Evolutionary conservation across 768 basidiomycete species (phyloP).

Genomic region (Cyathus striatus): DNA sequence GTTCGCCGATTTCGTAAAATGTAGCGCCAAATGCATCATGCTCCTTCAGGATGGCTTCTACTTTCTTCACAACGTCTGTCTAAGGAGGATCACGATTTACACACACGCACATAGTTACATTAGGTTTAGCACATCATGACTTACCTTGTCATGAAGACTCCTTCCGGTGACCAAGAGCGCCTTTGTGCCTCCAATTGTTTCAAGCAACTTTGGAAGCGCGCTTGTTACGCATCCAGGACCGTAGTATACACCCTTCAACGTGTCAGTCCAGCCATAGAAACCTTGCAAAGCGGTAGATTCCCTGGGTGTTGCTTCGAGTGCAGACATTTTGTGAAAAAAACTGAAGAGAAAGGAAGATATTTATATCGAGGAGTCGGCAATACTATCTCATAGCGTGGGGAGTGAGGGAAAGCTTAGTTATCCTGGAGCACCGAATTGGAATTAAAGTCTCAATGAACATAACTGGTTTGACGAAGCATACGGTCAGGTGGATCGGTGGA

Average conservation of each 20-base stretch:
- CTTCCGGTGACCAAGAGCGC: constrained; percentile 71
- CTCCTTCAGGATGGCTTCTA: constrained; percentile 52
- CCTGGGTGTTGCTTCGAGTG: constrained; percentile 15
- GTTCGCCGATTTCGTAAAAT: constrained; percentile 71
- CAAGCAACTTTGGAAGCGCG: constrained; percentile 59
- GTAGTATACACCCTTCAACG: constrained; percentile 64
- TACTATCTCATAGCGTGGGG: too few species aligned
- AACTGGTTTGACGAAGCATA: too few species aligned
- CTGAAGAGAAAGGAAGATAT: too few species aligned
- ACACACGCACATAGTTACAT: not conserved
- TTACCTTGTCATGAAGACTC: constrained; percentile 60
- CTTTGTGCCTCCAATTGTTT: constrained; percentile 49
- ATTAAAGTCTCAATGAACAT: too few species aligned
- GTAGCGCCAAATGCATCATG: constrained; percentile 59
- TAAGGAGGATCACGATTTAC: constrained; percentile 13
- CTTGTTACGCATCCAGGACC: constrained; percentile 63
- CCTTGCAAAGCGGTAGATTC: constrained; percentile 34
- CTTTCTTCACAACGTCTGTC: constrained; percentile 57
- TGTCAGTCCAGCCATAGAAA: constrained; percentile 63
- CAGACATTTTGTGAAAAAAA: constrained; percentile 16
- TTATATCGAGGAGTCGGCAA: too few species aligned
- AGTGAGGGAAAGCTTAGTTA: not conserved
- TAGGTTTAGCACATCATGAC: not conserved
- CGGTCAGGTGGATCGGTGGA: too few species aligned
- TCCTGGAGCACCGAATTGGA: too few species aligned